Evolutionary conservation across 768 basidiomycete species (phyloP), one percentile per base, ranked within the genome.

Genomic region (Leccinellum luteum): DNA sequence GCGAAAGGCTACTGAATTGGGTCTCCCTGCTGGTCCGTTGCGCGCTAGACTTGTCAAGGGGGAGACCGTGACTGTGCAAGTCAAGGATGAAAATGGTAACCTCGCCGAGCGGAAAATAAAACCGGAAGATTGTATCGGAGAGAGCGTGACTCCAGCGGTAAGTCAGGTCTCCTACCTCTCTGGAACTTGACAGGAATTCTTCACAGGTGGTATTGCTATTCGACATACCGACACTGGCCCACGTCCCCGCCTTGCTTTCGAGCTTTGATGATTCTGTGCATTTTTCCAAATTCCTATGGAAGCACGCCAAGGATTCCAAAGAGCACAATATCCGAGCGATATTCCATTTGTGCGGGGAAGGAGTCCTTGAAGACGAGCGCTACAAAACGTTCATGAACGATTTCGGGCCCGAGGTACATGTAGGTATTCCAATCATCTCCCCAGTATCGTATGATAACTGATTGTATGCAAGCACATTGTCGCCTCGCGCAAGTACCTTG

Each of bases 361-460:
- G 76, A 13, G 90, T 97, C 9, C 69, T 92, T 32, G 84, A 86
- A 66, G 84, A 94, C 63, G 68, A 77, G 35, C 73, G 80, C 51
- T 96, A 95, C 70, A 78, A 80, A 59, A 66, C 74, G 1, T 93
- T 96, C 75, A 87, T 95, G 85, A 70, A 76, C 28, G 75, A 77
- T 0, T 93, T 94, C 64, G 80, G 81, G 3, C 64, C 79, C 4
- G 72, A 79, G 28, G 80, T 80, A 6, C 76, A 90, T 64, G 90
- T 96, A 64, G 48, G 84, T 75, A 9, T 58, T 52, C 27, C 47
- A 28, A 19, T 30, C 19, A 6, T 44, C 7, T 47, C 21, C 12
- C 19, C 41, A 41, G 4, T 10, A 50, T 28, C 35, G 58, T 38
- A 59, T 53, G 5, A 53, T 43, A 12, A 48, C 53, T 17, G 3